Evolutionary conservation across 2,329 filamentous ascomycete genomes (phyloP).

Genomic region (Colletotrichum sp.): DNA sequence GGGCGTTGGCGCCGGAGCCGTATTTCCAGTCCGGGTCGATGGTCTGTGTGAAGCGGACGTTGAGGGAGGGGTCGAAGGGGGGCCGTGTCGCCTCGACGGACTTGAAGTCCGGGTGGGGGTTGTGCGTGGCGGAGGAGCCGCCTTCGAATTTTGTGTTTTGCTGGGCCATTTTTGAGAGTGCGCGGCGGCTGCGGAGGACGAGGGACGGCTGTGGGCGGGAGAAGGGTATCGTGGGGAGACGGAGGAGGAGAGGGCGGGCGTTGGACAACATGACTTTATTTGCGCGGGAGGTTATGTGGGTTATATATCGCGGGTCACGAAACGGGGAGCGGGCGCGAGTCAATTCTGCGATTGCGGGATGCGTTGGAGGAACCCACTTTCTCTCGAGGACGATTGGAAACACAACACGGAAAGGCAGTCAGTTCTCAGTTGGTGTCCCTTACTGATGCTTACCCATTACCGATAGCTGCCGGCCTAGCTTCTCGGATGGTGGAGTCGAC

Average conservation of each 20-base stretch:
- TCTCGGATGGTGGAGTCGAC: constrained; percentile 10
- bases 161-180: not conserved
- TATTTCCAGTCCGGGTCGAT: constrained; percentile 68
- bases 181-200: not conserved
- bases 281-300: not conserved
- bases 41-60: constrained; percentile 66
- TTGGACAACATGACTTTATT: too few species aligned
- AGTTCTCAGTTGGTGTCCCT: not conserved
- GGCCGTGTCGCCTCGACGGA: constrained; percentile 70
- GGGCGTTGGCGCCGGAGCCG: constrained; percentile 67
- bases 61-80: constrained; percentile 54
- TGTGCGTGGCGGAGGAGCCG: constrained; percentile 50
- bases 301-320: not conserved
- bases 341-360: not conserved
- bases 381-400: not conserved
- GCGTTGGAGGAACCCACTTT: not conserved
- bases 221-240: not conserved
- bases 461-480: not conserved
- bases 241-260: not conserved
- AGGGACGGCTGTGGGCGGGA: not conserved
- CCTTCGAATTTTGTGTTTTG: not conserved
- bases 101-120: constrained; percentile 79
- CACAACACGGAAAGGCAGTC: not conserved
- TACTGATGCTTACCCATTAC: not conserved
- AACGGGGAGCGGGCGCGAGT: not conserved